Base-by-base conservation (phyloP, 2,329 filamentous ascomycete genomes). In the Fusarium sambucinum region DNA sequence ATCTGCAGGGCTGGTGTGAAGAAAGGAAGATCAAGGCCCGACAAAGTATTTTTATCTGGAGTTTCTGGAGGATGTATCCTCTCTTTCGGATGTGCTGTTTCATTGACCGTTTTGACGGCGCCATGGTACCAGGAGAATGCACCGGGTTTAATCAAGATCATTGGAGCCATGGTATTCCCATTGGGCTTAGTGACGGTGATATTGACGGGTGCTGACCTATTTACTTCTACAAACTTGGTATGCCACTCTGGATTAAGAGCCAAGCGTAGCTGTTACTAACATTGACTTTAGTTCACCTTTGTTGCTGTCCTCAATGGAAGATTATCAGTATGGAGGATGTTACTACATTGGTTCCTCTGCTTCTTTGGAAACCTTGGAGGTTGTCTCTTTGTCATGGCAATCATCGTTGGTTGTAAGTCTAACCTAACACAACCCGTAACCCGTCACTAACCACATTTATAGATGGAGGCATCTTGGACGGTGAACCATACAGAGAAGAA, bases 341-440 rank as follows among this genome's bases (percentile, higher is more conserved):
- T 75, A 0, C 40, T 76, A 0, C 74, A 76, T 42, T 85, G 82
- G 84, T 66, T 78, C 30, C 67, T 85, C 0, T 83, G 81, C 4
- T 86, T 85, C 69, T 79, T 81, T 21, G 83, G 81, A 1, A 86
- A 86, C 58, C 67, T 86, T 1, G 80, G 80, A 0, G 84, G 84
- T 0, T 80, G 77, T 2, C 72, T 86, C 2, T 85, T 85, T 59
- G 75, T 85, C 9, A 80, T 83, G 59, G 73, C 79, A 5, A 74
- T 86, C 4, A 80, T 86, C 23, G 81, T 81, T 12, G 84, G 84
- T 14, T 74, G 70, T 73, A 57, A 52, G 70, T 50, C n/a, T 10
- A 5, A 11, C 2, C 5, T 1, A 2, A 1, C 7, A n/a, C 4
- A 1, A 21, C 2, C 17, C 2, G 8, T 2, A 12, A 6, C 3